Conservation (phyloP, 108 stramenopile genomes). For the Fistulifera pelliculosa region DNA sequence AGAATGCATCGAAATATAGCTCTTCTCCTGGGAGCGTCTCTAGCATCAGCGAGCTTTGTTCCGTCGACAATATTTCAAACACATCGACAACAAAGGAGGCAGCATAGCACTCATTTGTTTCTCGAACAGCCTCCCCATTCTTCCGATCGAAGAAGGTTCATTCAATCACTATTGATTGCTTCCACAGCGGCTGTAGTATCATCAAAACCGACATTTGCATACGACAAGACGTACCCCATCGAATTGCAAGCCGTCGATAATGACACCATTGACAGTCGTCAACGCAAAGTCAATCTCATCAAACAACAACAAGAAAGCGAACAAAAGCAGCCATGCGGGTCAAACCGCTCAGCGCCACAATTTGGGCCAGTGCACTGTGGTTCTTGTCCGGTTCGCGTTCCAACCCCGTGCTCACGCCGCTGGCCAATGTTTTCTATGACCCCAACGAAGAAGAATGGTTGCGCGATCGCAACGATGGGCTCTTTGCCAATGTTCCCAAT, state of each 20-base stretch:
- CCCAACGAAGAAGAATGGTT: conserved; percentile 51
- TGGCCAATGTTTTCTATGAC: conserved; percentile 71
- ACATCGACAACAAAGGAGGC: too few relatives aligned
- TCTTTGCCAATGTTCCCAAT: conserved; percentile 54
- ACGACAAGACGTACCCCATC: conserved; percentile 38
- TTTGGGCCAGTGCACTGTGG: conserved; percentile 70
- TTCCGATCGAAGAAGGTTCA: too few relatives aligned
- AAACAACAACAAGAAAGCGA: conserved; percentile 25
- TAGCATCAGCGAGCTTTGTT: too few relatives aligned
- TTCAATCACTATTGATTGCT: neutral
- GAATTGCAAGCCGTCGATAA: conserved; percentile 24
- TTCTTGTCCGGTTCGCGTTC: conserved; percentile 56
- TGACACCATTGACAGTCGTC: neutral
- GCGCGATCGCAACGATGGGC: conserved; percentile 67
- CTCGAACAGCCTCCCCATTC: too few relatives aligned
- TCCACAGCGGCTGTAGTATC: neutral
- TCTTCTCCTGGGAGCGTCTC: too few relatives aligned
- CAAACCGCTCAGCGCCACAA: conserved; percentile 34
- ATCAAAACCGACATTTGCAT: conserved; percentile 27
- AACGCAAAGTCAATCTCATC: conserved; percentile 5
- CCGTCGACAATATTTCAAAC: too few relatives aligned
- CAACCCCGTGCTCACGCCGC: conserved; percentile 63
- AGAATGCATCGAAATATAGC: too few relatives aligned
- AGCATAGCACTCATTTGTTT: too few relatives aligned
- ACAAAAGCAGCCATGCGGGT: conserved; percentile 21